These are phyloP conservation scores for Mycena crocata DNA, from an alignment of 768 basidiomycete genomes.

Conservation along the genomic window DNA sequence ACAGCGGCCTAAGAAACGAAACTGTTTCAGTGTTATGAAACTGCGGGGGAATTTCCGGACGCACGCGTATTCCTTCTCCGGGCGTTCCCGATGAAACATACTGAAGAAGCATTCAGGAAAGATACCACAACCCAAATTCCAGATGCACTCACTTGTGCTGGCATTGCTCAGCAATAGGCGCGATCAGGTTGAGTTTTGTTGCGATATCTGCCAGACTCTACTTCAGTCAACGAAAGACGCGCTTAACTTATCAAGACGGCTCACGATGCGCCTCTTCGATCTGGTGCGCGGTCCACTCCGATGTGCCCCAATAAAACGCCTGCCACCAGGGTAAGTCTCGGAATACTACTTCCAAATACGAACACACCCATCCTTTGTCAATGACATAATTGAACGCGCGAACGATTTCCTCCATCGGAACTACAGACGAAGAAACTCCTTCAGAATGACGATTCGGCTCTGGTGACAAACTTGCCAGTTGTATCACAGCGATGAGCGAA, in stretches of 20 bases:
- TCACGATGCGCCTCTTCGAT: slow-evolving; percentile 77
- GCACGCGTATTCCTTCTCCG: slow-evolving; percentile 84
- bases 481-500: slow-evolving; percentile 78
- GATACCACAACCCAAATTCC: neutral
- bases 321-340: neutral
- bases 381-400: slow-evolving; percentile 86
- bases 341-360: neutral
- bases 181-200: slow-evolving; percentile 69
- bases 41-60: slow-evolving; percentile 26
- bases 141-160: slow-evolving; percentile 64
- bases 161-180: slow-evolving; percentile 83
- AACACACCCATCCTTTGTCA: slow-evolving; percentile 67
- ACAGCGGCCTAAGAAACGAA: slow-evolving; percentile 59
- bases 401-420: slow-evolving; percentile 82
- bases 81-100: slow-evolving; percentile 82
- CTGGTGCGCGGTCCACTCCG: slow-evolving; percentile 80
- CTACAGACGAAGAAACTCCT: slow-evolving; percentile 34
- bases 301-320: slow-evolving; percentile 80
- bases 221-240: too few species aligned
- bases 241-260: neutral
- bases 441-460: neutral
- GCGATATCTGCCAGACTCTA: slow-evolving; percentile 67
- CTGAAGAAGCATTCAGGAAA: slow-evolving; percentile 46
- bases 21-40: neutral
- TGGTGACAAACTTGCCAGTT: slow-evolving; percentile 50